A percentile compares a stretch with the other conserved stretches of the same genome.
phyloP scores from a whole-genome alignment of 345 rosid species.

The Sisymbrium irio region DNA sequence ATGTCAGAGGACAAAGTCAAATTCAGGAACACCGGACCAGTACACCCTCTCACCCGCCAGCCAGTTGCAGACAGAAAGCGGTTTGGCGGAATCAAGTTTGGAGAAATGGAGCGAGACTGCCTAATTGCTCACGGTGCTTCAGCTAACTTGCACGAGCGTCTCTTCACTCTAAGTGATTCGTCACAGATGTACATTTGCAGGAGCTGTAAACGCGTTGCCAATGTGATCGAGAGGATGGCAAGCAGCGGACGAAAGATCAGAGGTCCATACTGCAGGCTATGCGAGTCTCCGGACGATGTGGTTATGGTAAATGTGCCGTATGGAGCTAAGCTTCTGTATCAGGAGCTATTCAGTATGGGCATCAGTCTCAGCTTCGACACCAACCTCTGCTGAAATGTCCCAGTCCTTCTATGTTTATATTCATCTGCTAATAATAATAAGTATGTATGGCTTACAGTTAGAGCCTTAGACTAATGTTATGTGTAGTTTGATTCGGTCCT shows the following conservation, averaged over 20 bases:
- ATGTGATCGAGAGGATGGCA: conserved; percentile 60
- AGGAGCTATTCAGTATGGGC: conserved; percentile 89
- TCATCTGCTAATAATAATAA: background rate
- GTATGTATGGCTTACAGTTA: background rate
- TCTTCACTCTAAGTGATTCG: conserved; percentile 72
- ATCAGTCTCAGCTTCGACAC: conserved; percentile 66
- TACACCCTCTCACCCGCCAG: conserved; percentile 89
- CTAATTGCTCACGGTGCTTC: conserved; percentile 86
- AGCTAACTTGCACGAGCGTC: conserved; percentile 79
- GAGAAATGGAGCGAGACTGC: conserved; percentile 93
- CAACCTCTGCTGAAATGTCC: conserved; percentile 40
- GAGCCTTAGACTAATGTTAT: background rate
- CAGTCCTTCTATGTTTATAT: background rate
- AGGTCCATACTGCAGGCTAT: conserved; percentile 72
- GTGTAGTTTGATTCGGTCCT: background rate
- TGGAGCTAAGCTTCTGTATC: conserved; percentile 71
- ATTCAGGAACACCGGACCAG: conserved; percentile 90
- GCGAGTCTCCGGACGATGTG: conserved; percentile 61
- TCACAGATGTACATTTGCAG: conserved; percentile 75
- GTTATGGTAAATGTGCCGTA: conserved; percentile 63
- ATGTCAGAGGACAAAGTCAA: conserved; percentile 93
- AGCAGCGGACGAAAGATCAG: conserved; percentile 64
- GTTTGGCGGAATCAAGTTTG: conserved; percentile 84
- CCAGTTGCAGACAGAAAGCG: conserved; percentile 86
- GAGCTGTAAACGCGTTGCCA: conserved; percentile 57